phyloP scores from a whole-genome alignment of 2,329 filamentous ascomycete genomes.

The Arthrobotrys entomopaga region DNA sequence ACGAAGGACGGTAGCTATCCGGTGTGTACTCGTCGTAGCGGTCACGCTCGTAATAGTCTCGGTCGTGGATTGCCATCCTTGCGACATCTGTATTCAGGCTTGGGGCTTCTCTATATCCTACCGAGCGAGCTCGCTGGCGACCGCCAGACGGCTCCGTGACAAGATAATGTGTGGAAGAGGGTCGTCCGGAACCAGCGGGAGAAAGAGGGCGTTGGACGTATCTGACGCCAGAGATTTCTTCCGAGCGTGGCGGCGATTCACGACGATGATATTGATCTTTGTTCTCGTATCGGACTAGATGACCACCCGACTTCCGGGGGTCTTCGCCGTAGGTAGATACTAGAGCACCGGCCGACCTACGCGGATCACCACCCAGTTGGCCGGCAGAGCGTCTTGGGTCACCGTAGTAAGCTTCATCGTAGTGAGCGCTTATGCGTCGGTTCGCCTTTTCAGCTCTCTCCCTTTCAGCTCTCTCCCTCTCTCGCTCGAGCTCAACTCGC shows the following conservation, averaged over 20 bases:
- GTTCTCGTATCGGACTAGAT: slow-evolving; percentile 48
- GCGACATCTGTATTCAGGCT: slow-evolving; percentile 39
- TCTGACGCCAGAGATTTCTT: slow-evolving; percentile 45
- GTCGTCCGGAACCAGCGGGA: slow-evolving; percentile 34
- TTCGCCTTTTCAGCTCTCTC: slow-evolving; percentile 29
- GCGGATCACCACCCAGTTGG: slow-evolving; percentile 34
- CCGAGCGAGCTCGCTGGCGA: slow-evolving; percentile 45
- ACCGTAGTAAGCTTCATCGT: slow-evolving; percentile 36
- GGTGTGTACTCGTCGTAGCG: slow-evolving; percentile 44
- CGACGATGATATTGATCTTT: slow-evolving; percentile 19
- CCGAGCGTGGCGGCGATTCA: slow-evolving; percentile 24
- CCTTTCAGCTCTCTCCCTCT: slow-evolving; percentile 5
- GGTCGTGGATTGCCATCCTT: slow-evolving; percentile 32
- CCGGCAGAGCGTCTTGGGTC: slow-evolving; percentile 47
- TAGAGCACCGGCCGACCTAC: slow-evolving; percentile 35
- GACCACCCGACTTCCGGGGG: slow-evolving; percentile 41
- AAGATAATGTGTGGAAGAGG: slow-evolving; percentile 34
- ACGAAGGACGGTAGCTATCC: slow-evolving; percentile 36
- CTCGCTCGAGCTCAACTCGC: slow-evolving; percentile 15
- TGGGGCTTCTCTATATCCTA: slow-evolving; percentile 23
- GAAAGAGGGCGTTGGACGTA: slow-evolving; percentile 50
- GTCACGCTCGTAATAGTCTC: slow-evolving; percentile 18
- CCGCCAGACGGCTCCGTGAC: slow-evolving; percentile 16
- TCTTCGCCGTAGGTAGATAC: slow-evolving; percentile 29
- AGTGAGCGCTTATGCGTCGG: slow-evolving; percentile 31